Base-by-base conservation (phyloP, 2,329 filamentous ascomycete genomes). In the Phialocephala subalpina region DNA sequence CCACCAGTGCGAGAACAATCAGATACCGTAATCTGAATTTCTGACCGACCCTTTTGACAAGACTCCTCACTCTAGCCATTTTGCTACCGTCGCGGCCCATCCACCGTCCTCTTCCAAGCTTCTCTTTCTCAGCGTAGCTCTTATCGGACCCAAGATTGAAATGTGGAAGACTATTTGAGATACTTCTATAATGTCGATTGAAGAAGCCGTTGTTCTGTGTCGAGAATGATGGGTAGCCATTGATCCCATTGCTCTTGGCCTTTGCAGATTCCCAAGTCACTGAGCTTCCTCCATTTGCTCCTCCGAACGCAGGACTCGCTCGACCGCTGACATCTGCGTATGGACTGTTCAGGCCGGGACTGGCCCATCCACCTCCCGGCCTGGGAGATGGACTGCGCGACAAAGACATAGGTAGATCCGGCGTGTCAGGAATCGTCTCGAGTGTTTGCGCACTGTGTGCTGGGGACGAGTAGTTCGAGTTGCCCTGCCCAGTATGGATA, bases 141-240 rank as follows among this genome's bases (percentile, higher is more conserved):
- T 70, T 73, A 65, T 85, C 82, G 63, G 79, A 72, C 60, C 77
- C 76, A 58, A 84, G 80, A 70, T 87, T 85, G 77, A 96, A 95
- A 27, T 87, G 86, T 8, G 94, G 93, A 66, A 97, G 81, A 69
- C 89, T 93, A 73, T 88, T 90, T 4, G 92, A 96, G 73, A 97
- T 85, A 70, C 87, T 90, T 71, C 92, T 90, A 81, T 93, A 92
- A 78, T 97, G 92, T 70, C 92, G 88, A 65, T 88, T 90, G 79
- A 97, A 95, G 84, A 97, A 97, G 64, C 94, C 92, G 74, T 92
- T 90, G 76, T 93, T 93, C 73, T 91, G 89, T 11, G 90, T 94
- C 68, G 89, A 89, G 79, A 93, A 96, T 45, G 91, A 91, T 9
- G 92, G 89, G 76, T 94, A 93, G 73, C 90, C 88, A 76, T 89